A percentile compares a stretch with the other conserved stretches of the same genome.
phyloP scores from a whole-genome alignment of 192 early-diverging fungal species.

The Dissophora globulifera region DNA sequence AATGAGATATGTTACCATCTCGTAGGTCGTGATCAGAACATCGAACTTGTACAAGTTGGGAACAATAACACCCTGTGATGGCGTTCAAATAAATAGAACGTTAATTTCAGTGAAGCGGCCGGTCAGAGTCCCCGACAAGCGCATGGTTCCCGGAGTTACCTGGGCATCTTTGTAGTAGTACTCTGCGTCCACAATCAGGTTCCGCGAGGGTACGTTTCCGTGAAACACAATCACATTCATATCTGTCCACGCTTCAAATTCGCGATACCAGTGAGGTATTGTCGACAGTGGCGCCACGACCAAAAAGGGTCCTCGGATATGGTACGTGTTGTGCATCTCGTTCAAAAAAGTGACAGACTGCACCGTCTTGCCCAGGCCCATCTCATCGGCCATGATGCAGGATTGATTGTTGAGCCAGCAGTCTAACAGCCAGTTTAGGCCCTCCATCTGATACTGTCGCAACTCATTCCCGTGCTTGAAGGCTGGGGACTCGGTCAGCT shows the following conservation, averaged over 20 bases:
- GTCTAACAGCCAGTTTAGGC: slow-evolving; percentile 83
- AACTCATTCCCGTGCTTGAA: slow-evolving; percentile 79
- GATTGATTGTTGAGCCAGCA: slow-evolving; percentile 80
- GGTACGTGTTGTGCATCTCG: slow-evolving; percentile 69
- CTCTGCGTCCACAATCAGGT: slow-evolving; percentile 84
- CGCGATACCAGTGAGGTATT: slow-evolving; percentile 75
- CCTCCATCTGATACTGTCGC: slow-evolving; percentile 84
- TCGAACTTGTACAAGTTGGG: slow-evolving; percentile 68
- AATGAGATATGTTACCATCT: slow-evolving; percentile 47
- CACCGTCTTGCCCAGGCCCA: slow-evolving; percentile 89
- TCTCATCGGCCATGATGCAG: slow-evolving; percentile 94
- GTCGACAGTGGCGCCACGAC: slow-evolving; percentile 67
- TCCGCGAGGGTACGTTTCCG: slow-evolving; percentile 72
- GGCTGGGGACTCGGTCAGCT: slow-evolving; percentile 70
- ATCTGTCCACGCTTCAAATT: slow-evolving; percentile 49
- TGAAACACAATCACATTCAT: slow-evolving; percentile 61
- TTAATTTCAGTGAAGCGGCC: too few species aligned
- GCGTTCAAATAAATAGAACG: too few species aligned
- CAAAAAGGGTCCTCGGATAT: slow-evolving; percentile 78
- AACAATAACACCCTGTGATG: slow-evolving; percentile 57
- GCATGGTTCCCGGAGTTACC: background rate
- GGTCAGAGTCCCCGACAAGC: background rate
- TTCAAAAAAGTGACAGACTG: slow-evolving; percentile 83
- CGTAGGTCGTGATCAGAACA: slow-evolving; percentile 69
- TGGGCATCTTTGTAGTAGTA: slow-evolving; percentile 59